These are phyloP conservation scores for Monotropa hypopitys DNA, from an alignment of 179 eudicot genomes.

Conservation along the genomic window DNA sequence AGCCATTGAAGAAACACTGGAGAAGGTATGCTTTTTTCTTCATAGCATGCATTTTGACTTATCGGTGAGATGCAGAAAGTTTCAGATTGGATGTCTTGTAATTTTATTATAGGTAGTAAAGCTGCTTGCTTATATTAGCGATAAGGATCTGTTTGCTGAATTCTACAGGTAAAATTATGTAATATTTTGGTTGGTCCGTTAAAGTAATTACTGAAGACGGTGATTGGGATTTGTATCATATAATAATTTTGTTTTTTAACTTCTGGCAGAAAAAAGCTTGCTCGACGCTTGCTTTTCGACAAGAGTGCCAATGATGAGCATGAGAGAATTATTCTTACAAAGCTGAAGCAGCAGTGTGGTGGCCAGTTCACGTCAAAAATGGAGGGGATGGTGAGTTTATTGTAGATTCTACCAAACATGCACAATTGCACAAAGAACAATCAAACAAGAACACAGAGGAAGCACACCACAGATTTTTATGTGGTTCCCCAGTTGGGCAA, in stretches of 20 bases:
- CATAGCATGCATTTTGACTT: background rate
- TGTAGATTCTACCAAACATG: background rate
- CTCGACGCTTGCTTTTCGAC: slow-evolving; percentile 35
- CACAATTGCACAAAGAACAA: too few species aligned
- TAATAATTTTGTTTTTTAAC: background rate
- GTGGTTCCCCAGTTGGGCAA: too few species aligned
- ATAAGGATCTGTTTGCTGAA: slow-evolving; percentile 38
- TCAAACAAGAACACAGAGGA: too few species aligned
- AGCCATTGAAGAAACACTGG: slow-evolving; percentile 27
- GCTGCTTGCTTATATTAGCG: slow-evolving; percentile 37
- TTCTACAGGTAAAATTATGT: slow-evolving; percentile 25
- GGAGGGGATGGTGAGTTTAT: slow-evolving; percentile 34
- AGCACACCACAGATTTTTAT: too few species aligned
- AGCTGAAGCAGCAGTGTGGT: slow-evolving; percentile 39
- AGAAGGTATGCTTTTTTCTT: slow-evolving; percentile 32
- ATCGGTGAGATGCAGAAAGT: background rate
- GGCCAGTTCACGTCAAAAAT: slow-evolving; percentile 40
- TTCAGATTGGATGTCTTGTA: background rate
- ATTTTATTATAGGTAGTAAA: slow-evolving; percentile 32
- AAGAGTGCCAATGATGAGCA: slow-evolving; percentile 40
- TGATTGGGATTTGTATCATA: background rate
- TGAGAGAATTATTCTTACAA: slow-evolving; percentile 29
- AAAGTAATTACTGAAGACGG: background rate
- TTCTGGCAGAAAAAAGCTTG: slow-evolving; percentile 27
- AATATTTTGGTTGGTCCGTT: background rate